Conservation (phyloP, 192 early-diverging fungal species). For the Blastocladiella britannica region DNA sequence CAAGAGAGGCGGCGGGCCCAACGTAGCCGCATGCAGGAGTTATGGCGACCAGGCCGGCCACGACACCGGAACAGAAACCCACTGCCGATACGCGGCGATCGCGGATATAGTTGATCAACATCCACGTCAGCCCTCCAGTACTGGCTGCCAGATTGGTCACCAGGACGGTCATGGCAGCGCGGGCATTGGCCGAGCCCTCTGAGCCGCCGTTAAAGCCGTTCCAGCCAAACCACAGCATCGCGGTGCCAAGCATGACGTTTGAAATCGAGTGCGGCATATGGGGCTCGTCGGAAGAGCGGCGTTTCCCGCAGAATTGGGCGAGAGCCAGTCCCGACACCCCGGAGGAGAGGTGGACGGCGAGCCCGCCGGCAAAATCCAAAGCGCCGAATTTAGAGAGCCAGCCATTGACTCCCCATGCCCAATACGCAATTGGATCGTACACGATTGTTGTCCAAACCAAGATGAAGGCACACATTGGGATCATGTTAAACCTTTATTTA, state of each 20-base stretch:
- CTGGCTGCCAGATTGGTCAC: slow-evolving; percentile 74
- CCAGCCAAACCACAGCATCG: slow-evolving; percentile 90
- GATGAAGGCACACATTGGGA: slow-evolving; percentile 36
- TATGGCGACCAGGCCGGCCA: slow-evolving; percentile 78
- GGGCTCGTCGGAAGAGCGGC: slow-evolving; percentile 40
- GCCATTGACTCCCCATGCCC: slow-evolving; percentile 62
- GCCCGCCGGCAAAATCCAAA: slow-evolving; percentile 75
- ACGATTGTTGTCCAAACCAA: slow-evolving; percentile 50
- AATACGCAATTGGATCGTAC: slow-evolving; percentile 36
- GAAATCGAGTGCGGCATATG: slow-evolving; percentile 72
- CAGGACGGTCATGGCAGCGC: slow-evolving; percentile 66
- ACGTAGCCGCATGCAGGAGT: slow-evolving; percentile 84
- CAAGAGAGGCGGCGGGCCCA: slow-evolving; percentile 52
- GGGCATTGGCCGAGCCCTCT: slow-evolving; percentile 50
- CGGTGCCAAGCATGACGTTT: slow-evolving; percentile 75
- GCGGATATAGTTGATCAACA: slow-evolving; percentile 52
- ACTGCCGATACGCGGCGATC: slow-evolving; percentile 69
- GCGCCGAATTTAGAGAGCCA: slow-evolving; percentile 54
- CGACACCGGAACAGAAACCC: slow-evolving; percentile 83
- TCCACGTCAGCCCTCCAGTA: slow-evolving; percentile 65
- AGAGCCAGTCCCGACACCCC: slow-evolving; percentile 65
- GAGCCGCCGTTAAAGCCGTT: slow-evolving; percentile 90
- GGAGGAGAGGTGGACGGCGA: slow-evolving; percentile 59
- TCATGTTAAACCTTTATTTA: slow-evolving; percentile 1
- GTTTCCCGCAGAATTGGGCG: slow-evolving; percentile 60